phyloP scores from a whole-genome alignment of 768 basidiomycete species.

The Serendipita sp. region DNA sequence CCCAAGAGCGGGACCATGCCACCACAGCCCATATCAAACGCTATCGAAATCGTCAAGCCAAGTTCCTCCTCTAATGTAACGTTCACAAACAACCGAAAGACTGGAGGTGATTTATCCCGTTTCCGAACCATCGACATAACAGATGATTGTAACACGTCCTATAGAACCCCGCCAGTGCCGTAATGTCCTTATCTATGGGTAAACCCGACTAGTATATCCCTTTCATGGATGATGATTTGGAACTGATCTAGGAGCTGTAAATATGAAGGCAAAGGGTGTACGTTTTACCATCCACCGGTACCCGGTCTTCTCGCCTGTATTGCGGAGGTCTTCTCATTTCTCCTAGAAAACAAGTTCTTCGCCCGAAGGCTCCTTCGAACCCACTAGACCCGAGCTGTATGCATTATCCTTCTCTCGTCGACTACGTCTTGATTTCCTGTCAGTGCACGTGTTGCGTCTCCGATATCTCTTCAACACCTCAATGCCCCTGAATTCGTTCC shows the following conservation, averaged over 20 bases:
- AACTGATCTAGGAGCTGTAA: conserved; percentile 53
- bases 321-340: neutral
- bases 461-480: neutral
- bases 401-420: neutral
- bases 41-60: conserved; percentile 1
- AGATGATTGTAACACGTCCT: neutral
- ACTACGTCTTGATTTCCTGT: no score
- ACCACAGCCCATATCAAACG: neutral
- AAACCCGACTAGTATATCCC: conserved; percentile 11
- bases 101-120: neutral
- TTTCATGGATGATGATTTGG: conserved; percentile 10
- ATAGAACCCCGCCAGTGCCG: conserved; percentile 60
- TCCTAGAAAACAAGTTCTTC: conserved; percentile 22
- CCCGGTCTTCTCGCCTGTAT: no score
- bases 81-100: neutral
- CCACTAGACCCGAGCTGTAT: neutral
- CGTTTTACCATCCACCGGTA: conserved; percentile 67
- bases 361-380: conserved; percentile 18
- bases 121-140: neutral
- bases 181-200: conserved; percentile 89
- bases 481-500: conserved; percentile 4
- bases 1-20: neutral
- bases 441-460: neutral
- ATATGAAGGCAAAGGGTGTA: conserved; percentile 74
- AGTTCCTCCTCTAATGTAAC: neutral